phyloP scores from a whole-genome alignment of 805 yeast species.

The Citeromyces matritensis region DNA sequence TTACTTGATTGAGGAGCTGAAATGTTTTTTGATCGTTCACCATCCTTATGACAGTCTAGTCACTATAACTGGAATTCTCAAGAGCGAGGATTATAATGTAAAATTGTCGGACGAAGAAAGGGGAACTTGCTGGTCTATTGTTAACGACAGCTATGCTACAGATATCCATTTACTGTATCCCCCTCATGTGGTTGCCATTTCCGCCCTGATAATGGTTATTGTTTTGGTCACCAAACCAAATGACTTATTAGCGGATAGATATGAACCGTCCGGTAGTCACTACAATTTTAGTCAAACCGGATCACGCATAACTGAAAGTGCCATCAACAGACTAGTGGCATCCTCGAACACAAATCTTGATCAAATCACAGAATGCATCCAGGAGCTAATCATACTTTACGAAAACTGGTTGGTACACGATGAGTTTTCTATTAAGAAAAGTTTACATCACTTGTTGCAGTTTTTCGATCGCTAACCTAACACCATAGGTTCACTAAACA shows the following conservation, averaged over 20 bases:
- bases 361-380: conserved; percentile 69
- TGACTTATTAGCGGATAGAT: neutral
- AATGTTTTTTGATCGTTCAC: conserved; percentile 54
- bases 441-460: conserved; percentile 20
- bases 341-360: conserved; percentile 63
- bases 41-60: conserved; percentile 59
- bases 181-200: conserved; percentile 77
- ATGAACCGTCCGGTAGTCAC: neutral
- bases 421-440: conserved; percentile 40
- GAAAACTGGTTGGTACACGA: conserved; percentile 82
- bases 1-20: conserved; percentile 78
- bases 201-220: conserved; percentile 69
- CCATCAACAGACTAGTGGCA: conserved; percentile 53
- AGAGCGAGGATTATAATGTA: conserved; percentile 10
- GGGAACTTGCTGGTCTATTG: conserved; percentile 79
- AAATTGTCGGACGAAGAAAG: conserved; percentile 46
- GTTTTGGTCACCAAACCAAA: conserved; percentile 20
- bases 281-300: neutral
- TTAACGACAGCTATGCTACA: conserved; percentile 82
- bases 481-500: neutral
- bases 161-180: conserved; percentile 75
- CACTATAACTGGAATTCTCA: conserved; percentile 30
- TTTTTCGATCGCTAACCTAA: conserved; percentile 3
- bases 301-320: conserved; percentile 6
- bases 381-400: conserved; percentile 69